A percentile compares a stretch with the other conserved stretches of the same genome.
phyloP scores from a whole-genome alignment of 2,329 filamentous ascomycete species.

The Epichloe scottii region DNA sequence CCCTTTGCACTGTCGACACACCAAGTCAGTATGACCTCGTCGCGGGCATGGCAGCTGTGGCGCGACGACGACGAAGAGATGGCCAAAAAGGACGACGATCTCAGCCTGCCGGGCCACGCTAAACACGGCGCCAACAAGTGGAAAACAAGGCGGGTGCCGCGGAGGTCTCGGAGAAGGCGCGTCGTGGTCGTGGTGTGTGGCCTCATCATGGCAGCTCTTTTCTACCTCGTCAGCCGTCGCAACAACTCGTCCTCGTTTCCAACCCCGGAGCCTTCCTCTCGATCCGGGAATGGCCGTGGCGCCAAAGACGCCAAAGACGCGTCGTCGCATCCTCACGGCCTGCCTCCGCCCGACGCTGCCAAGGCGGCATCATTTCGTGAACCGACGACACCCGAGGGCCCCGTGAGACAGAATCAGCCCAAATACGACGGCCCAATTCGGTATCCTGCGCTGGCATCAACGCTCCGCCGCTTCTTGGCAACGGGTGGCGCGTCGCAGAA shows the following conservation, averaged over 20 bases:
- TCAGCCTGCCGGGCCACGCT: constrained; percentile 14
- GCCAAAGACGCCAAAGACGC: neutral
- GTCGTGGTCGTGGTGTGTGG: constrained; percentile 32
- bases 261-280: neutral
- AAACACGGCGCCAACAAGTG: constrained; percentile 20
- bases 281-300: neutral
- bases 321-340: neutral
- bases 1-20: neutral
- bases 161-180: constrained; percentile 42
- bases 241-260: constrained; percentile 14
- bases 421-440: constrained; percentile 56
- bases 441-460: constrained; percentile 51
- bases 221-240: constrained; percentile 28
- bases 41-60: constrained; percentile 25
- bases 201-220: constrained; percentile 38
- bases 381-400: neutral
- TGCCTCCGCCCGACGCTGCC: neutral
- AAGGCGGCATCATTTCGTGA: neutral
- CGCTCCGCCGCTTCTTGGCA: constrained; percentile 46
- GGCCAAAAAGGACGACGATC: constrained; percentile 49
- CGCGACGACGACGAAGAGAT: constrained; percentile 40
- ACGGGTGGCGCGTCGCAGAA: constrained; percentile 36
- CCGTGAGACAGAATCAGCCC: neutral
- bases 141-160: constrained; percentile 29
- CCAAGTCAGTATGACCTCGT: constrained; percentile 3